These are phyloP conservation scores for Imleria badia DNA, from an alignment of 768 basidiomycete species.

Conservation along the genomic window DNA sequence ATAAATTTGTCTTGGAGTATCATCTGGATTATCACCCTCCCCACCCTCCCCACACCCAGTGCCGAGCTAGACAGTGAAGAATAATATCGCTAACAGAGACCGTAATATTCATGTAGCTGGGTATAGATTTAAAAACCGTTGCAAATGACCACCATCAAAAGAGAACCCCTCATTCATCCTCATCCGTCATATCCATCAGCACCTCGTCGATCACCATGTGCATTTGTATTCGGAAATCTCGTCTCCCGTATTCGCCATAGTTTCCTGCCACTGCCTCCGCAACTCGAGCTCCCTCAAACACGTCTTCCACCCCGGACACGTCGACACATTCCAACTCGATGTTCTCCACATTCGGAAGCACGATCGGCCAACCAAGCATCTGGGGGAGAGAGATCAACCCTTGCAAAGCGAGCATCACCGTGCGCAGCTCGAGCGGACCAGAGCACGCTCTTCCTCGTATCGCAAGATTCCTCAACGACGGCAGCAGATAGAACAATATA, in stretches of 20 bases:
- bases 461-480: constrained; percentile 3
- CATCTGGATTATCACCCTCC: no score
- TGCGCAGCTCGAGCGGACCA: constrained; percentile 8
- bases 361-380: constrained; percentile 4
- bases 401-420: constrained; percentile 13
- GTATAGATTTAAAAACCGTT: background rate
- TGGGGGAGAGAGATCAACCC: constrained; percentile 10
- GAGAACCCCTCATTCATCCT: background rate
- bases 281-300: constrained; percentile 12
- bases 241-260: background rate
- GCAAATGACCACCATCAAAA: background rate
- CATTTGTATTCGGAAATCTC: background rate
- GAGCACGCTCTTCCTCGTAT: constrained; percentile 15
- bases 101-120: background rate
- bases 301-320: constrained; percentile 4
- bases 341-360: constrained; percentile 13
- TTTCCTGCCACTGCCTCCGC: constrained; percentile 11
- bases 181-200: background rate
- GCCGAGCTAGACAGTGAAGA: no score
- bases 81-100: no score
- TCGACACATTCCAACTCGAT: constrained; percentile 13
- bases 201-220: background rate
- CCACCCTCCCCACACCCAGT: no score
- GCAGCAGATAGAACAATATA: constrained; percentile 16
- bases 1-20: no score